Evolutionary conservation across 2,329 filamentous ascomycete genomes (phyloP).

Genomic region (Lecanicillium sp.): DNA sequence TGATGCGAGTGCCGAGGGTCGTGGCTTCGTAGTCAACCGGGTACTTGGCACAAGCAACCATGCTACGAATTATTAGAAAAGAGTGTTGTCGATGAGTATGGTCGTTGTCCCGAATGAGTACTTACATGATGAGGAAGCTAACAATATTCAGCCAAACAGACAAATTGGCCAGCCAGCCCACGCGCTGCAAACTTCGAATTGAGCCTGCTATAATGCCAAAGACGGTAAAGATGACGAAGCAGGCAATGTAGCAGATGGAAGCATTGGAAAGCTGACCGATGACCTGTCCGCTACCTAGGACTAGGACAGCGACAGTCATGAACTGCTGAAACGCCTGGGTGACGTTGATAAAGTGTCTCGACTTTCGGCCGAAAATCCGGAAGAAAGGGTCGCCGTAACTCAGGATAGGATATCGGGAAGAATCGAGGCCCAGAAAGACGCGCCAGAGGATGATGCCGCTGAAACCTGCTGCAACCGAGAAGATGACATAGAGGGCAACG

Average conservation of each 20-base stretch:
- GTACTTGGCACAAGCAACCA: constrained; percentile 8
- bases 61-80: constrained; percentile 1
- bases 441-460: constrained; percentile 34
- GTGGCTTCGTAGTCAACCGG: neutral
- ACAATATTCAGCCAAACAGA: constrained; percentile 47
- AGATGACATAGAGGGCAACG: constrained; percentile 34
- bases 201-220: constrained; percentile 46
- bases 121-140: constrained; percentile 33
- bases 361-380: constrained; percentile 34
- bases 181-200: constrained; percentile 44
- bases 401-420: constrained; percentile 35
- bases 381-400: constrained; percentile 40
- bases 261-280: constrained; percentile 42
- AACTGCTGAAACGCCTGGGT: constrained; percentile 39
- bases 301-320: constrained; percentile 41
- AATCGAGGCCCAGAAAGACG: constrained; percentile 36
- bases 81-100: too few relatives aligned
- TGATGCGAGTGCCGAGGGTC: constrained; percentile 4
- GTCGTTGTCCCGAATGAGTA: too few relatives aligned
- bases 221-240: constrained; percentile 39
- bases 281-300: constrained; percentile 44
- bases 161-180: constrained; percentile 46
- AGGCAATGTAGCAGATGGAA: constrained; percentile 43
- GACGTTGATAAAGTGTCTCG: constrained; percentile 37
- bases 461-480: constrained; percentile 31